phyloP scores from a whole-genome alignment of 2,329 filamentous ascomycete genomes.

The Ramularia endophylla region DNA sequence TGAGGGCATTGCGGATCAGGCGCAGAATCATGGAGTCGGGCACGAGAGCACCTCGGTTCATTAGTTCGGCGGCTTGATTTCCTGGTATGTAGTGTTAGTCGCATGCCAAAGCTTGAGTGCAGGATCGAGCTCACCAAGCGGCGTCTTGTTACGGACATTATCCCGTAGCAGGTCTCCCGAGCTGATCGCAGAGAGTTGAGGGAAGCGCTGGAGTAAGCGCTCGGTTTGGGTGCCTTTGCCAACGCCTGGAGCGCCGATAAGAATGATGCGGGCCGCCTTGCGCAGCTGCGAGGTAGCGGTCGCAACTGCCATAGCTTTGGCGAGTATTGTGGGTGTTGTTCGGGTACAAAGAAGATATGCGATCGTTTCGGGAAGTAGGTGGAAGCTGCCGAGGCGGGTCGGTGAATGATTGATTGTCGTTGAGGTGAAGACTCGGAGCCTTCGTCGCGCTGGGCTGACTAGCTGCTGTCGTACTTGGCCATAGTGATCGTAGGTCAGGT shows the following conservation, averaged over 20 bases:
- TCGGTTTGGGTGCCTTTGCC: conserved; percentile 94
- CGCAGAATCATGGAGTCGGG: conserved; percentile 87
- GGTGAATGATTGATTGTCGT: background rate
- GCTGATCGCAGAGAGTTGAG: conserved; percentile 84
- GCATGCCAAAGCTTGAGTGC: background rate
- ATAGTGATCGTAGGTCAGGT: conserved; percentile 8
- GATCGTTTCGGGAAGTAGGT: too few relatives aligned
- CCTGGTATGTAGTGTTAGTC: conserved; percentile 47
- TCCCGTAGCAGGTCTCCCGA: conserved; percentile 87
- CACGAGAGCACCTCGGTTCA: conserved; percentile 84
- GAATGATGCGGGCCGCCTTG: conserved; percentile 79
- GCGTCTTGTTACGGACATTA: conserved; percentile 85
- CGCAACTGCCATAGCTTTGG: too few relatives aligned
- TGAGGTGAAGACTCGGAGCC: conserved; percentile 13
- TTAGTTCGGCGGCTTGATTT: conserved; percentile 81
- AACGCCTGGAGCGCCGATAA: conserved; percentile 92
- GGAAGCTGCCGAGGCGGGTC: too few relatives aligned
- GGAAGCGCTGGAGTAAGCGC: conserved; percentile 77
- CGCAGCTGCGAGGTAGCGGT: conserved; percentile 38
- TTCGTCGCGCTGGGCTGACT: conserved; percentile 7
- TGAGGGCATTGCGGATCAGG: conserved; percentile 85
- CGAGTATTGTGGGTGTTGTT: too few relatives aligned
- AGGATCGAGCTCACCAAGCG: conserved; percentile 58
- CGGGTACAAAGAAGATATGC: too few relatives aligned
- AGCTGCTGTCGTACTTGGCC: conserved; percentile 24